Percentiles rank a stretch among this genome's conserved stretches.
phyloP scores from a whole-genome alignment of 768 basidiomycete genomes.

The Ephemerocybe angulata region DNA sequence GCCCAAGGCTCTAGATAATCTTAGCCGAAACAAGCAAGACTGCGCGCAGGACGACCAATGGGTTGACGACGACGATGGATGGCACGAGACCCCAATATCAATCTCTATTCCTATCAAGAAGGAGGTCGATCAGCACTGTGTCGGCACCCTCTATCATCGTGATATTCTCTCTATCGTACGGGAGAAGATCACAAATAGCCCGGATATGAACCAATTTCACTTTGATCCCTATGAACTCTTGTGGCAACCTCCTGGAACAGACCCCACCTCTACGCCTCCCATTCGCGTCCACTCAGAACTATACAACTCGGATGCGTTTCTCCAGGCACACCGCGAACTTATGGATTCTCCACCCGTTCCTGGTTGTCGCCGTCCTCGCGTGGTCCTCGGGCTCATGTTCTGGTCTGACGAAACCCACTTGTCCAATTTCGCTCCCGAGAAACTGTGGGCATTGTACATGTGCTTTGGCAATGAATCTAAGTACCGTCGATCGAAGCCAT shows the following conservation, averaged over 20 bases:
- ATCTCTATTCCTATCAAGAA: too few species aligned
- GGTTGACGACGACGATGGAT: too few species aligned
- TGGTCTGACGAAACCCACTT: conserved; percentile 21
- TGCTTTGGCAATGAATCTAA: conserved; percentile 40
- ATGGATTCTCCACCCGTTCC: conserved; percentile 6
- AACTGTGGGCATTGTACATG: conserved; percentile 40
- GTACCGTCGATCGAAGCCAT: conserved; percentile 28
- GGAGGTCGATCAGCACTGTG: too few species aligned
- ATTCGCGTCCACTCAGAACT: conserved; percentile 15
- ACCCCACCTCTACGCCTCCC: conserved; percentile 5
- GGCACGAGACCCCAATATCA: too few species aligned
- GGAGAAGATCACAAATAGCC: neutral
- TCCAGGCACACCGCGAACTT: conserved; percentile 11
- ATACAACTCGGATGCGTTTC: conserved; percentile 17
- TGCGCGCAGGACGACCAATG: too few species aligned
- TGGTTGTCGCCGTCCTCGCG: conserved; percentile 15
- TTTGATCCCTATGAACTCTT: conserved; percentile 22
- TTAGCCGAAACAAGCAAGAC: neutral
- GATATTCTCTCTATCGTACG: conserved; percentile 2
- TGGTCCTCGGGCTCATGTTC: conserved; percentile 12
- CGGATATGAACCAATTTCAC: conserved; percentile 15
- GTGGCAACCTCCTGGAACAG: conserved; percentile 18
- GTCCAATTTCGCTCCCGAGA: conserved; percentile 26
- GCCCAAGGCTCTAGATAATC: neutral
- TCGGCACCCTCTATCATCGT: conserved; percentile 3